phyloP scores from a whole-genome alignment of 2,329 filamentous ascomycete genomes.

The Fulvia fulva region DNA sequence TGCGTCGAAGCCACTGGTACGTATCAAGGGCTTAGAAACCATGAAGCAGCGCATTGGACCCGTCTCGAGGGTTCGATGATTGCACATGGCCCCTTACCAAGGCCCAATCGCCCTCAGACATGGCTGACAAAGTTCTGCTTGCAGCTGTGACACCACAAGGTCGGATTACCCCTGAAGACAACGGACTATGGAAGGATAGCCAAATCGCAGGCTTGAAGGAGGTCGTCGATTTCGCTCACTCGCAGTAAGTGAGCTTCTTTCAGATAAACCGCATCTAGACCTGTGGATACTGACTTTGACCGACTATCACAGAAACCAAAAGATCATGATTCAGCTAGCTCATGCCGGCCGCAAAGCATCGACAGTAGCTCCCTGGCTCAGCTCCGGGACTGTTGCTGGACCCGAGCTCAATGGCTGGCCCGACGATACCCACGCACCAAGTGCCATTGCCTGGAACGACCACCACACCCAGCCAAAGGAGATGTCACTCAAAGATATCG shows the following conservation, averaged over 20 bases:
- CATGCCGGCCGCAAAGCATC: slow-evolving; percentile 69
- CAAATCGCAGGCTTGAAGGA: slow-evolving; percentile 70
- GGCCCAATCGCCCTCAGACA: not conserved
- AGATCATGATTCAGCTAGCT: slow-evolving; percentile 73
- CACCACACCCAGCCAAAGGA: slow-evolving; percentile 60
- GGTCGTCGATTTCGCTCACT: slow-evolving; percentile 74
- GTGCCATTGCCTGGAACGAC: slow-evolving; percentile 59
- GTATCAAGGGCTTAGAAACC: too few relatives aligned
- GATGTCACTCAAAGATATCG: slow-evolving; percentile 66
- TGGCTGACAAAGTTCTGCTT: not conserved
- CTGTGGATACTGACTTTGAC: not conserved
- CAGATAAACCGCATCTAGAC: not conserved
- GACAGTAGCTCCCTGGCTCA: slow-evolving; percentile 62
- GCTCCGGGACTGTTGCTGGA: slow-evolving; percentile 51
- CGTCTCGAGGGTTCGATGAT: too few relatives aligned
- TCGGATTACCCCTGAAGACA: slow-evolving; percentile 76
- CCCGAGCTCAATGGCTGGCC: slow-evolving; percentile 49
- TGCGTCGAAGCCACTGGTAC: slow-evolving; percentile 70
- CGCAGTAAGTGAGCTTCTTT: slow-evolving; percentile 45
- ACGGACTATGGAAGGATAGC: slow-evolving; percentile 77
- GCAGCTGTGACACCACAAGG: slow-evolving; percentile 67
- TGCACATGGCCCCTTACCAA: too few relatives aligned
- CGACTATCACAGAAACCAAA: slow-evolving; percentile 51
- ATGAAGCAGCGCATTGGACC: too few relatives aligned
- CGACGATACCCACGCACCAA: slow-evolving; percentile 54